Base-by-base conservation (phyloP, 2,329 filamentous ascomycete genomes). In the Fusarium albidum region DNA sequence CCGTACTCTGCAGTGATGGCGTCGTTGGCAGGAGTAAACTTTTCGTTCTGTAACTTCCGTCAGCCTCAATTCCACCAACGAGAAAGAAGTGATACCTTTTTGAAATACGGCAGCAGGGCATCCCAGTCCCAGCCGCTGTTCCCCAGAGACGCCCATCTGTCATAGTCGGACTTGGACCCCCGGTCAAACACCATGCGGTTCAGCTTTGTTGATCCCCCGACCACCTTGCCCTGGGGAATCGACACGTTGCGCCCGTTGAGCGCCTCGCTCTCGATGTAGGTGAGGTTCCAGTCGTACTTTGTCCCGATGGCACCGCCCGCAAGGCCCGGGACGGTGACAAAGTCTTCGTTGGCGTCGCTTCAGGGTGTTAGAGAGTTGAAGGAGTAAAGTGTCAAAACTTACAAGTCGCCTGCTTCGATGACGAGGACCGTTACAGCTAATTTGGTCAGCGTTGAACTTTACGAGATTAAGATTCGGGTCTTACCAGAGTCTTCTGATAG, bases 81-180 rank as follows among this genome's bases (percentile, higher is more conserved):
- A 2, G 3, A 6, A 15, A 3, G 2, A 3, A 7, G 11, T n/a
- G 2, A 2, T 29, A 74, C 76, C 63, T 79, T 79, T 29, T 73
- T 75, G 52, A 81, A 75, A 33, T 79, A 81, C 0, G 75, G 77
- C 1, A 76, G 64, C 9, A 82, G 29, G 11, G 65, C 52, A 12
- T 66, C 49, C 69, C 68, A 71, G 8, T 75, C 66, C 69, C 75
- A 80, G 2, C 75, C 77, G 0, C 69, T 59, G 27, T 79, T 79
- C 0, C 79, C 80, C 1, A 83, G 65, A 4, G 68, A 66, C 9
- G 71, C 71, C 79, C 80, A 83, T 0, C 72, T 67, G 34, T 80
- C 69, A 35, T 79, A 79, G 17, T 79, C 77, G 0, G 68, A 62
- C n/a, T 65, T 61, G 1, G 69, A 69, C 0, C 74, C 73, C 1